Evolutionary conservation across 2,329 filamentous ascomycete species (phyloP), one percentile per base, ranked within the genome.

Genomic region (Ilyonectria mors-panacis): DNA sequence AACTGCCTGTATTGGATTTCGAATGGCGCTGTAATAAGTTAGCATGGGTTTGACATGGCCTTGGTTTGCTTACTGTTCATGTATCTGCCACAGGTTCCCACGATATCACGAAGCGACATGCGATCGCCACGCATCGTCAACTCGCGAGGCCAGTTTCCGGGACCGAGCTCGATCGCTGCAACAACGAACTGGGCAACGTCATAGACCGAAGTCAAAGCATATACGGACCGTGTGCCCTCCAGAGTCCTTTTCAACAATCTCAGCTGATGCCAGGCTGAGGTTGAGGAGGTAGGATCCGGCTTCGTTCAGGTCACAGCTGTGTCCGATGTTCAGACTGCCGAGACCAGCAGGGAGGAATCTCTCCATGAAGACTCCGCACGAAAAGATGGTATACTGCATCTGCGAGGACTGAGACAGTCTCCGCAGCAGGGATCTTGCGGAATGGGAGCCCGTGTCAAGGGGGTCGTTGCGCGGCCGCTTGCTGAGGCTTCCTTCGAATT

Each of bases 291-390:
- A 94, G 72, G 89, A 87, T 6, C 91, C 91, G 69, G 91, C 87
- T 15, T 81, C 82, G 9, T 83, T 81, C 23, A 89, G 81, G 19
- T 86, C 85, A 47, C 85, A 86, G n/a, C 85, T 84, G 30, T 75
- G 73, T 1, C 91, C 91, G 53, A 94, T 89, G 37, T 85, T 82
- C 60, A 89, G 85, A 19, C 84, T 82, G 13, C 84, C 83, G 65
- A 94, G 85, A 0, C 93, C 93, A 3, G 88, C 89, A 0, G 89
- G 90, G 21, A 88, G 89, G 73, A 94, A 94, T 1, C 92, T 85
- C 76, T 94, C 92, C 83, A 94, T 94, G 70, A 94, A 89, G 33
- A 94, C 80, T 21, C 93, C 93, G 72, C 93, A 94, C 0, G 90
- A 88, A 78, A 94, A 94, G 28, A 90, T 84, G 0, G 92, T 94